These are phyloP conservation scores for Gymnopilus junonius DNA, from an alignment of 768 basidiomycete species.

Conservation along the genomic window DNA sequence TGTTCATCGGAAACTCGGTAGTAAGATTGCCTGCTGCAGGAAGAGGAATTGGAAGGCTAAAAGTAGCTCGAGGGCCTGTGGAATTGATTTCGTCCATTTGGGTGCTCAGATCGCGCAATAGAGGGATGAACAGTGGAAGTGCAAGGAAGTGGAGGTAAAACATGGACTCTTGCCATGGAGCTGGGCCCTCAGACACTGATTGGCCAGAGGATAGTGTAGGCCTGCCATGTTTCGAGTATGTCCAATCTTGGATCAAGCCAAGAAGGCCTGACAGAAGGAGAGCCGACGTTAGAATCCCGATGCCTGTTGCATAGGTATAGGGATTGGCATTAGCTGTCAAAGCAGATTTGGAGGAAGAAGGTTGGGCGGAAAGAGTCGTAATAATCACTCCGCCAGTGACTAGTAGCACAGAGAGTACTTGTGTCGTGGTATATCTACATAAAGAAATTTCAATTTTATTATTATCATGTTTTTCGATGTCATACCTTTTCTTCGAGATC, in stretches of 20 bases:
- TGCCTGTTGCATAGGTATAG: constrained; percentile 67
- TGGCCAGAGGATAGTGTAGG: constrained; percentile 21
- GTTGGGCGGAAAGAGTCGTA: constrained; percentile 80
- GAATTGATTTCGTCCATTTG: constrained; percentile 51
- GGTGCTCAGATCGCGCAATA: constrained; percentile 52
- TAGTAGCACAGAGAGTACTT: constrained; percentile 76
- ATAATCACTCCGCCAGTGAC: constrained; percentile 81
- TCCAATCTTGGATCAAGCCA: constrained; percentile 85
- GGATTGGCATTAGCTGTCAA: constrained; percentile 22
- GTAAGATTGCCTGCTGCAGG: constrained; percentile 22
- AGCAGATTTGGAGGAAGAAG: constrained; percentile 28
- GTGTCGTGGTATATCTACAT: constrained; percentile 35
- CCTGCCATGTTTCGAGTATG: constrained; percentile 53
- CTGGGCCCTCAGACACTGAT: constrained; percentile 13
- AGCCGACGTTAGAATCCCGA: constrained; percentile 74
- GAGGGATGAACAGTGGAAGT: constrained; percentile 74
- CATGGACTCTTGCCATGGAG: constrained; percentile 86
- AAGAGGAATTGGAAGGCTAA: constrained; percentile 29
- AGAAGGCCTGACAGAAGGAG: constrained; percentile 82
- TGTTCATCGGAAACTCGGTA: constrained; percentile 32
- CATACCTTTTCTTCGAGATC: constrained; percentile 65
- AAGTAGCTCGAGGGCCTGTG: constrained; percentile 38
- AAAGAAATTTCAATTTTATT: neutral
- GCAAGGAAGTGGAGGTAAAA: constrained; percentile 89
- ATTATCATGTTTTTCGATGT: constrained; percentile 9